phyloP scores from a whole-genome alignment of 2,329 filamentous ascomycete genomes.

The Sarocladiaceae sp. region DNA sequence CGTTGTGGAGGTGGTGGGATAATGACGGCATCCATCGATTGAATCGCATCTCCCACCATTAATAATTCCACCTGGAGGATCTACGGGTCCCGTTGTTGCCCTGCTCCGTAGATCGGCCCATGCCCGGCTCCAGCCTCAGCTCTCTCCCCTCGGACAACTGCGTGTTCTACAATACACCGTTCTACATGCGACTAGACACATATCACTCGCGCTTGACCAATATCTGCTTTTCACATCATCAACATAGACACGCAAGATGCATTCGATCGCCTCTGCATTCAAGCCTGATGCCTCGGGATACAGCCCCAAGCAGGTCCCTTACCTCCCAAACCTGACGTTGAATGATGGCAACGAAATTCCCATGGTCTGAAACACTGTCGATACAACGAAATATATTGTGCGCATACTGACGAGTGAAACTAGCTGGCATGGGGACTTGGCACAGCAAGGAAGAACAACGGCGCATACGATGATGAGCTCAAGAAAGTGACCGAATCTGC shows the following conservation, averaged over 20 bases:
- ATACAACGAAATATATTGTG: not conserved
- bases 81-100: too few relatives aligned
- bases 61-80: too few relatives aligned
- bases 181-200: too few relatives aligned
- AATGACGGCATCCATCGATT: too few relatives aligned
- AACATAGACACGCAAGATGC: slow-evolving; percentile 26
- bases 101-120: too few relatives aligned
- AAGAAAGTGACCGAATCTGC: slow-evolving; percentile 49
- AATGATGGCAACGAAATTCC: slow-evolving; percentile 71
- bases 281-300: slow-evolving; percentile 32
- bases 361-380: slow-evolving; percentile 39
- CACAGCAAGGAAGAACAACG: slow-evolving; percentile 50
- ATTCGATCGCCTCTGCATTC: slow-evolving; percentile 34
- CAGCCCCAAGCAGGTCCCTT: slow-evolving; percentile 32
- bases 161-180: too few relatives aligned
- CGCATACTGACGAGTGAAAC: slow-evolving; percentile 6
- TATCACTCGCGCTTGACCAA: not conserved
- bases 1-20: too few relatives aligned
- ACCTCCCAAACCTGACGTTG: slow-evolving; percentile 57
- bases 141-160: too few relatives aligned
- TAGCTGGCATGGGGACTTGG: slow-evolving; percentile 68
- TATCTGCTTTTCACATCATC: not conserved
- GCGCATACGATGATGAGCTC: slow-evolving; percentile 48
- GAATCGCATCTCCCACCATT: too few relatives aligned
- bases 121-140: too few relatives aligned